Evolutionary conservation across 2,329 filamentous ascomycete species (phyloP).

Genomic region (Proliferodiscus dingleyae): DNA sequence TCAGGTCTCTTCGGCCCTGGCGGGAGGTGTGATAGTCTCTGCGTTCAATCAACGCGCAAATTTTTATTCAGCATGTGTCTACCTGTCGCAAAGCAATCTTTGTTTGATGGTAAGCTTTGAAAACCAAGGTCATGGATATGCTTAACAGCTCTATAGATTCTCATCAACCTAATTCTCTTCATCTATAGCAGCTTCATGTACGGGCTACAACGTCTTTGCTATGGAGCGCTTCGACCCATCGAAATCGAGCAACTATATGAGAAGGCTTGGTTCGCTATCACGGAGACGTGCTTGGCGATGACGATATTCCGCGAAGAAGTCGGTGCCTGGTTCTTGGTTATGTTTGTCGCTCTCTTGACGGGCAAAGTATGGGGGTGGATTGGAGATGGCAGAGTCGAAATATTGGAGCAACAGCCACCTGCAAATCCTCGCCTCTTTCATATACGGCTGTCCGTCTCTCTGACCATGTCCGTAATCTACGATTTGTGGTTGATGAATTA

Average conservation of each 20-base stretch:
- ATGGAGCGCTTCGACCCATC: slow-evolving; percentile 82
- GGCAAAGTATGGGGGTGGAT: slow-evolving; percentile 99
- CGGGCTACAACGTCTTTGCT: slow-evolving; percentile 83
- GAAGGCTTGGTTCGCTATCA: slow-evolving; percentile 96
- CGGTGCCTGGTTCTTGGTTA: slow-evolving; percentile 88
- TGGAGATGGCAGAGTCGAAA: slow-evolving; percentile 87
- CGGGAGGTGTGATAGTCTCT: slow-evolving; percentile 76
- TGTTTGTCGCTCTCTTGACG: slow-evolving; percentile 89
- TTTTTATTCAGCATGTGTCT: slow-evolving; percentile 97
- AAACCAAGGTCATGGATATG: not conserved
- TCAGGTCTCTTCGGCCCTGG: slow-evolving; percentile 76
- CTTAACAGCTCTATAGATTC: slow-evolving; percentile 52
- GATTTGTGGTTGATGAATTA: slow-evolving; percentile 77
- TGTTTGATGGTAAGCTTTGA: slow-evolving; percentile 72
- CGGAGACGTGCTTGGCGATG: slow-evolving; percentile 95
- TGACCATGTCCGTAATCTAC: slow-evolving; percentile 74
- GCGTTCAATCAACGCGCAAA: slow-evolving; percentile 94
- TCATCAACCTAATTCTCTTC: slow-evolving; percentile 86
- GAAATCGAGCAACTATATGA: slow-evolving; percentile 97
- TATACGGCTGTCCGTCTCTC: slow-evolving; percentile 69
- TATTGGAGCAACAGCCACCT: slow-evolving; percentile 91
- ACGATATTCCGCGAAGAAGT: slow-evolving; percentile 96
- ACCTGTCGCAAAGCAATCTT: slow-evolving; percentile 92
- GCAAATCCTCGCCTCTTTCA: slow-evolving; percentile 87
- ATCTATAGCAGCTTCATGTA: slow-evolving; percentile 77